Evolutionary conservation across 768 basidiomycete species (phyloP).

Genomic region (Leccinum boreale): DNA sequence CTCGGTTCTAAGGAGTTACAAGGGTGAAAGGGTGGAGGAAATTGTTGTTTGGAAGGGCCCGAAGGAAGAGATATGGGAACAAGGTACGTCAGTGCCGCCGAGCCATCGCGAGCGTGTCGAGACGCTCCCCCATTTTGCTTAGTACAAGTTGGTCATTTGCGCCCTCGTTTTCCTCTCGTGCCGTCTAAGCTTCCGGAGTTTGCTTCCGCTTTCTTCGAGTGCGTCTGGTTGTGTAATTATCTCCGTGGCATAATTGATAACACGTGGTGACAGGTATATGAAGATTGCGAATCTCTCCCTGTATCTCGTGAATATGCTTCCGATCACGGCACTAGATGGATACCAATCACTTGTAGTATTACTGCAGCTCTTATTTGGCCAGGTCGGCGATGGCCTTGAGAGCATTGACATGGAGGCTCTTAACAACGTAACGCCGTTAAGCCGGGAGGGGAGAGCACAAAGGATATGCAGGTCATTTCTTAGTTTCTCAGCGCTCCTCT

Average conservation of each 20-base stretch:
- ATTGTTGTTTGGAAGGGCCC: slow-evolving; percentile 77
- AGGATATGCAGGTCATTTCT: slow-evolving; percentile 15
- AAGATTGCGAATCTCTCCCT: slow-evolving; percentile 70
- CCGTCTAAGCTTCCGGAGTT: slow-evolving; percentile 23
- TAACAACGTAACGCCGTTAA: neutral
- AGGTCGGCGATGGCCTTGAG: neutral
- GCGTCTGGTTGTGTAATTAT: slow-evolving; percentile 24
- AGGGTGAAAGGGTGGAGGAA: slow-evolving; percentile 17
- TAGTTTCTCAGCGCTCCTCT: slow-evolving; percentile 16
- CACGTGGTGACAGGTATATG: slow-evolving; percentile 47
- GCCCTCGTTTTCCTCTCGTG: slow-evolving; percentile 33
- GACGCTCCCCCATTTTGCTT: neutral
- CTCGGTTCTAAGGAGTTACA: slow-evolving; percentile 30
- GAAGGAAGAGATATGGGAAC: slow-evolving; percentile 56
- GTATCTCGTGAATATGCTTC: slow-evolving; percentile 80
- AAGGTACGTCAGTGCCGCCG: slow-evolving; percentile 44
- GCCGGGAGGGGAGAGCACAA: slow-evolving; percentile 12
- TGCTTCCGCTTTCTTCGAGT: slow-evolving; percentile 50
- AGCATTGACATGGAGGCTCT: slow-evolving; percentile 23
- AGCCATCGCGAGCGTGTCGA: neutral
- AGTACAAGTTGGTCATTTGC: slow-evolving; percentile 54
- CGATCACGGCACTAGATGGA: slow-evolving; percentile 71
- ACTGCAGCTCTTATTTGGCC: slow-evolving; percentile 21
- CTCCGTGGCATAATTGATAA: neutral
- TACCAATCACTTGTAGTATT: slow-evolving; percentile 46